Evolutionary conservation across 441 rosid species (phyloP).

Genomic region (Adansonia madagascariensis): DNA sequence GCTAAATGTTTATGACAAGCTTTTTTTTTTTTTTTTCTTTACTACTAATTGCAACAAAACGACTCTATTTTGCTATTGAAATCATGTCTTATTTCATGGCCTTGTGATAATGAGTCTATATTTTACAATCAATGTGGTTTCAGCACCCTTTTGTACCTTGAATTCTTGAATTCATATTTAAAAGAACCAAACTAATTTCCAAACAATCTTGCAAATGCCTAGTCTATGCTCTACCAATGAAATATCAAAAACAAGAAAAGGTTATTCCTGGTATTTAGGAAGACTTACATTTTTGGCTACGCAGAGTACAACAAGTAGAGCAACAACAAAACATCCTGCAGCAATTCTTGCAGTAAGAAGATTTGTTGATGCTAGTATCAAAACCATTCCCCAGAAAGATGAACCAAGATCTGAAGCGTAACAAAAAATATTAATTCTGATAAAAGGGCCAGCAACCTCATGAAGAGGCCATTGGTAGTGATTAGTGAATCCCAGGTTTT

Average conservation of each 20-base stretch:
- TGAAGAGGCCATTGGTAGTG: slow-evolving; percentile 11
- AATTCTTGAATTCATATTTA: neutral
- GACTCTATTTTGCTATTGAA: neutral
- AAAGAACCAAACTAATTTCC: neutral
- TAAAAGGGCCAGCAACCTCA: neutral
- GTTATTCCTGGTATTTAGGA: neutral
- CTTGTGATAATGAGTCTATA: neutral
- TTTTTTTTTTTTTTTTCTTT: neutral
- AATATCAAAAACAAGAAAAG: slow-evolving; percentile 14
- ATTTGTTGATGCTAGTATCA: slow-evolving; percentile 49
- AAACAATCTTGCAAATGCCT: neutral
- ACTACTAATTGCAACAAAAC: neutral
- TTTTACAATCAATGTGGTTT: slow-evolving; percentile 3
- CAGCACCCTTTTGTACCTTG: neutral
- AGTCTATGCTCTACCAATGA: neutral
- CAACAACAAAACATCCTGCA: slow-evolving; percentile 46
- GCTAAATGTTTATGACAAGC: neutral
- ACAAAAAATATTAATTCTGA: slow-evolving; percentile 6
- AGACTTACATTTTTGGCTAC: slow-evolving; percentile 46
- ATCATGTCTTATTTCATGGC: neutral
- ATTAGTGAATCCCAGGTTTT: neutral
- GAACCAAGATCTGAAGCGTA: slow-evolving; percentile 46
- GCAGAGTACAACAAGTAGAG: slow-evolving; percentile 43
- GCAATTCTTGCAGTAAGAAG: slow-evolving; percentile 52
- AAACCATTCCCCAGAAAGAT: slow-evolving; percentile 54